These are phyloP conservation scores for Arthrobotrys entomopaga DNA, from an alignment of 2,329 filamentous ascomycete genomes.

Conservation along the genomic window DNA sequence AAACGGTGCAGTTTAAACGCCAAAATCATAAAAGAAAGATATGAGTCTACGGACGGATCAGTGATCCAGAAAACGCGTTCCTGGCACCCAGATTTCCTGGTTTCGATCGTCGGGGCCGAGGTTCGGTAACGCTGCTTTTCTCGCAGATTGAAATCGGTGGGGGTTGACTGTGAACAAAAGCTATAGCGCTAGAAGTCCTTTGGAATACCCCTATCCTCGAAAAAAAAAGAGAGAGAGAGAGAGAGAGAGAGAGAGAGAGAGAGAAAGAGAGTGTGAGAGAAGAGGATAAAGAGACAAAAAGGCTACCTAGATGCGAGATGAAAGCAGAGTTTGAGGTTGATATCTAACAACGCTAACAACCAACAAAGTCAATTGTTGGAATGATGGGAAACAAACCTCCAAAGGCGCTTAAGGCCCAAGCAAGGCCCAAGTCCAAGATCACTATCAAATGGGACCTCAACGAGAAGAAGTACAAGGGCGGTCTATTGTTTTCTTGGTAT, in stretches of 20 bases:
- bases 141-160: too few relatives aligned
- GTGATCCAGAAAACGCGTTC: slow-evolving; percentile 19
- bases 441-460: neutral
- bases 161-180: neutral
- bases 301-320: neutral
- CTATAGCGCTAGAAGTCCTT: too few relatives aligned
- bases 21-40: neutral
- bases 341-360: slow-evolving; percentile 8
- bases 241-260: too few relatives aligned
- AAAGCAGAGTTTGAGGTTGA: neutral
- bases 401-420: slow-evolving; percentile 6
- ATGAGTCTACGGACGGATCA: neutral
- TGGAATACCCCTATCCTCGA: too few relatives aligned
- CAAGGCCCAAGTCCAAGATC: slow-evolving; percentile 35
- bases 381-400: slow-evolving; percentile 35
- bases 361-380: neutral
- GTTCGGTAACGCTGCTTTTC: neutral
- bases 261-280: too few relatives aligned
- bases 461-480: slow-evolving; percentile 37
- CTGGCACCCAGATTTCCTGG: slow-evolving; percentile 10
- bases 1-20: neutral
- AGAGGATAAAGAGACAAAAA: neutral
- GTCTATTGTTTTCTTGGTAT: slow-evolving; percentile 43
- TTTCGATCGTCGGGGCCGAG: slow-evolving; percentile 27
- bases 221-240: too few relatives aligned